These are phyloP conservation scores for Phanerodontia chrysosporium DNA, from an alignment of 768 basidiomycete genomes.

Conservation along the genomic window DNA sequence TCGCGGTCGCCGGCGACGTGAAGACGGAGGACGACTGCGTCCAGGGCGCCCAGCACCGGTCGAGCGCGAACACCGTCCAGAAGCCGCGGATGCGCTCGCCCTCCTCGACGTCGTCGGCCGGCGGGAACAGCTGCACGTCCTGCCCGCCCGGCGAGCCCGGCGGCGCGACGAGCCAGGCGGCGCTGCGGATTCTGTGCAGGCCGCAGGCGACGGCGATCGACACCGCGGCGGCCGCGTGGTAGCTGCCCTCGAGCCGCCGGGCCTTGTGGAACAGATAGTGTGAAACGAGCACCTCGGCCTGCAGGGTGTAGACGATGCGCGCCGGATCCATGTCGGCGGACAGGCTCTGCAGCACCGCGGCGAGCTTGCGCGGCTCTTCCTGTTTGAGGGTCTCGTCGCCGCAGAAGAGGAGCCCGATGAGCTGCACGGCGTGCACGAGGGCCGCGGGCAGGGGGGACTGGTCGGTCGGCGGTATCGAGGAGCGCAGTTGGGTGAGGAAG, in stretches of 20 bases:
- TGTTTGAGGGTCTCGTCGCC: slow-evolving; percentile 21
- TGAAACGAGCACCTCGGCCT: slow-evolving; percentile 51
- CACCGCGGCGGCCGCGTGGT: slow-evolving; percentile 41
- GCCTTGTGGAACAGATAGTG: slow-evolving; percentile 63
- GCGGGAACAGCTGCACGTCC: slow-evolving; percentile 18
- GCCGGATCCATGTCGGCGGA: slow-evolving; percentile 35
- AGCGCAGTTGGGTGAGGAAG: slow-evolving; percentile 33
- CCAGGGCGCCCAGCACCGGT: slow-evolving; percentile 52
- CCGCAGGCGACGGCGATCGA: slow-evolving; percentile 25
- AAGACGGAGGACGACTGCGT: slow-evolving; percentile 51
- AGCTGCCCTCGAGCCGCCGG: slow-evolving; percentile 56
- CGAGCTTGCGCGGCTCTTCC: slow-evolving; percentile 40
- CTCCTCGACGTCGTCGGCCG: slow-evolving; percentile 48
- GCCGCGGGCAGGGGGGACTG: slow-evolving; percentile 28
- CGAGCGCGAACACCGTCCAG: slow-evolving; percentile 57
- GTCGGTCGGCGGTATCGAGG: slow-evolving; percentile 30
- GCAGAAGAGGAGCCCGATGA: slow-evolving; percentile 27
- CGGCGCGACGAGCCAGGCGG: slow-evolving; percentile 22
- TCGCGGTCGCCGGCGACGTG: slow-evolving; percentile 46
- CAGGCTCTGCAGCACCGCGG: slow-evolving; percentile 45
- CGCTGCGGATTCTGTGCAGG: slow-evolving; percentile 24
- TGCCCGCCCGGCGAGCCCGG: slow-evolving; percentile 14
- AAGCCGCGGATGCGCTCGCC: slow-evolving; percentile 65
- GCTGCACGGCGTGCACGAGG: slow-evolving; percentile 40
- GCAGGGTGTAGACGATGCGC: slow-evolving; percentile 31